Conservation (phyloP, 164 flowering plant species). For the Houttuynia cordata region DNA sequence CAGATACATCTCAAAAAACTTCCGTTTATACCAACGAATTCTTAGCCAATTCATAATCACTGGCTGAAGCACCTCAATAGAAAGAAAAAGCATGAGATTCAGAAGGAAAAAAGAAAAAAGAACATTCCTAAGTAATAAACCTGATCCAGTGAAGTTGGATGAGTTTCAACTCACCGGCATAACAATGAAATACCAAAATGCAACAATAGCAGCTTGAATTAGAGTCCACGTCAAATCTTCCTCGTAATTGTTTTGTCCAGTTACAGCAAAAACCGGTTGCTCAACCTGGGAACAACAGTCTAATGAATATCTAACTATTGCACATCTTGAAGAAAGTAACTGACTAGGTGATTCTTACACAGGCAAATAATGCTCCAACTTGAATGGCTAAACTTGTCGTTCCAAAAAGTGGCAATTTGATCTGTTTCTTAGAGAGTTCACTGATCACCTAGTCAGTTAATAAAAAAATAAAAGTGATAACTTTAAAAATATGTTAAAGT, state of each 20-base stretch:
- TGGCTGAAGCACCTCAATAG: conserved; percentile 30
- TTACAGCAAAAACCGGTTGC: conserved; percentile 62
- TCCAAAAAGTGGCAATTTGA: background rate
- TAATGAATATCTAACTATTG: background rate
- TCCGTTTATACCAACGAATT: conserved; percentile 67
- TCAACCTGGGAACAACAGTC: conserved; percentile 28
- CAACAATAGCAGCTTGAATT: conserved; percentile 36
- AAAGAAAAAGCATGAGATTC: background rate
- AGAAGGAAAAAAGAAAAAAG: background rate
- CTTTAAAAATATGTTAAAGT: too few relatives aligned
- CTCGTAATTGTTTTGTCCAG: conserved; percentile 59
- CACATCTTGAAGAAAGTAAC: background rate
- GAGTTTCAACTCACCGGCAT: conserved; percentile 46
- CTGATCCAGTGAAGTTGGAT: background rate
- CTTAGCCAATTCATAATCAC: conserved; percentile 84
- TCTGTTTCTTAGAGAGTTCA: background rate
- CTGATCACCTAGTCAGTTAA: too few relatives aligned
- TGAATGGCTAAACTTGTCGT: conserved; percentile 30
- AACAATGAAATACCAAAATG: conserved; percentile 50
- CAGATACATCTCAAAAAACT: conserved; percentile 62
- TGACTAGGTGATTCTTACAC: conserved; percentile 23
- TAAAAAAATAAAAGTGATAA: too few relatives aligned
- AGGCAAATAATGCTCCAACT: conserved; percentile 41
- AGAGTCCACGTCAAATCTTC: conserved; percentile 31
- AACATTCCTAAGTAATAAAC: too few relatives aligned